Base-by-base conservation (phyloP, 1,284 basidiomycete genomes). In the Cerrena zonata region DNA sequence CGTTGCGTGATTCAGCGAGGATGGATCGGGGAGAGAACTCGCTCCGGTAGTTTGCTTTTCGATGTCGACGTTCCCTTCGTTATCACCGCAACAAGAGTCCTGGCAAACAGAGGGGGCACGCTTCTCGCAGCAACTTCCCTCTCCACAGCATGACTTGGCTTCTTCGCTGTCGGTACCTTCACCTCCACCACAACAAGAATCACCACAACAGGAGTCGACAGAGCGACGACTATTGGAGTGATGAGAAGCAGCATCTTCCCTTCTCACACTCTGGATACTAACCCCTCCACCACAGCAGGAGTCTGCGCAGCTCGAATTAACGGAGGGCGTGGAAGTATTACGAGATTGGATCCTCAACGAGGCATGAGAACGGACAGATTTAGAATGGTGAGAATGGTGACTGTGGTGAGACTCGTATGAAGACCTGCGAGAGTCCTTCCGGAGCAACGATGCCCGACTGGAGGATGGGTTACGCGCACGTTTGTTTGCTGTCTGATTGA, bases 1-100 rank as follows among this genome's bases (percentile, higher is more conserved):
- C 2, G 63, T 56, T 2, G 58, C 60, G 30, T 59, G 64, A 30
- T 56, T 51, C n/a, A 48, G 24, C 5, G 36, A 37, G 5, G 46
- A 48, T 4, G 46, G 15, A 25, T 39, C 11, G 11, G 19, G 18
- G 15, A 21, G 7, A 39, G 39, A 49, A 38, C 10, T 36, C 27
- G n/a, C n/a, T 7, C 27, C 23, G 15, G 5, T 18, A 22, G 46
- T 37, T 2, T 34, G 19, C 26, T 54, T 58, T 50, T 56, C 56
- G 2, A 49, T 45, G 11, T 54, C 47, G 37, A 34, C 11, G 15
- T 43, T 38, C 15, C 19, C 40, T 13, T 4, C 15, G 21, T 43
- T 22, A 15, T 42, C 15, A 5, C 22, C 54, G 25, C 54, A 55
- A 19, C 51, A 52, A 5, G 54, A 53, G 13, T 21, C 39, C 15